Evolutionary conservation across 2,329 filamentous ascomycete genomes (phyloP), one percentile per base, ranked within the genome.

Genomic region (Xylaria sp.): DNA sequence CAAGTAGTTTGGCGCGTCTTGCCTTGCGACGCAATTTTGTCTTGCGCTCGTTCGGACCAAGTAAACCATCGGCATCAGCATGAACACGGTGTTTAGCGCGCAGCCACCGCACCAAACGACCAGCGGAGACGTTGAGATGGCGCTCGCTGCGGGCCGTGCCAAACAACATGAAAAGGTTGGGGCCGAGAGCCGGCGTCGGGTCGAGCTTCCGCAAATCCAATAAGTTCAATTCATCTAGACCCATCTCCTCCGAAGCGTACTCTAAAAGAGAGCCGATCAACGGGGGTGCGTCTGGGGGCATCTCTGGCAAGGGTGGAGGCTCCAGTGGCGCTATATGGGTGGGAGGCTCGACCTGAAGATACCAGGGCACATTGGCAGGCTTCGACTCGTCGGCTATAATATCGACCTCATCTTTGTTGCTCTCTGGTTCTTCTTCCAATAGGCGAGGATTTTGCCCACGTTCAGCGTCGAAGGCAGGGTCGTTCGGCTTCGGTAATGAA

Each of bases 91-190:
- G 88, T 13, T 89, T 87, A 48, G 86, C 89, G 60, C 94, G 87
- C 52, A 97, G 82, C 91, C 93, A 97, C 66, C 95, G 88, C 71
- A 94, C 93, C 30, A 97, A 87, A n/a, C 93, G 89, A 76, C 97
- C 94, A 0, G 94, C 93, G 0, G 93, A 93, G 25, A 97, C 91
- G 76, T 97, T 95, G 41, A 99, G 84, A 81, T 99, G 96, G 60
- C 95, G 94, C 79, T 97, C 93, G 75, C 93, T 97, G 66, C 96
- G 91, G 15, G 95, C 93, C 9, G 94, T 97, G 46, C 92, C 94
- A 71, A 99, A 89, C 34, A 99, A 81, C 96, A 98, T 98, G 62
- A 99, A 86, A 32, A 97, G 85, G 74, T 95, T 94, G 1, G 93
- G 89, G 1, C 96, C 96, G 1, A 99, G 86, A 0, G 94, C 94